These are phyloP conservation scores for Sorghum bicolor DNA, from an alignment of 176 grass and related monocot genomes.

Conservation along the genomic window DNA sequence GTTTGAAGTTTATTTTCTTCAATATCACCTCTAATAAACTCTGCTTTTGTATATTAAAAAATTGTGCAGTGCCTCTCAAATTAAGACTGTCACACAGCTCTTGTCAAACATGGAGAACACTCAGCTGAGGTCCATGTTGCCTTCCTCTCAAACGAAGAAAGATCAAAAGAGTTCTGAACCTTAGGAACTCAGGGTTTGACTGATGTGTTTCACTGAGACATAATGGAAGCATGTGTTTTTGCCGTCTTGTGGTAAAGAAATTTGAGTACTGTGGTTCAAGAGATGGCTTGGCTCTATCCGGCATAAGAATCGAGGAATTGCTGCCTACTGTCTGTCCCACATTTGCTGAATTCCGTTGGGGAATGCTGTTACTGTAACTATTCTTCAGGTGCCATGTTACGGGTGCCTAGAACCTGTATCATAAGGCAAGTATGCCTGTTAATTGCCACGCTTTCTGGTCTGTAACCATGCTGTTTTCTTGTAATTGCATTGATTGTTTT, in stretches of 20 bases:
- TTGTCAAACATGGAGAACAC: slow-evolving; percentile 82
- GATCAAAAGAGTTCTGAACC: slow-evolving; percentile 27
- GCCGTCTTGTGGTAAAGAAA: neutral
- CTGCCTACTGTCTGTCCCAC: neutral
- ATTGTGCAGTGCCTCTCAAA: slow-evolving; percentile 58
- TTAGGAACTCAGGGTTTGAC: slow-evolving; percentile 22
- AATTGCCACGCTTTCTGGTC: neutral
- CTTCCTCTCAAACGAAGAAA: slow-evolving; percentile 4
- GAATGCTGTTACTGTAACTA: neutral
- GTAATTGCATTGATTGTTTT: neutral
- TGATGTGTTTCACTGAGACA: neutral
- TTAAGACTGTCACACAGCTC: slow-evolving; percentile 70
- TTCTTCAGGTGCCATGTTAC: neutral
- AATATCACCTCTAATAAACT: slow-evolving; percentile 20
- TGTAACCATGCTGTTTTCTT: neutral
- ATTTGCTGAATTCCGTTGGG: neutral
- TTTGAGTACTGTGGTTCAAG: neutral
- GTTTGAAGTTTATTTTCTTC: slow-evolving; percentile 13
- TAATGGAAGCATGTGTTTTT: neutral
- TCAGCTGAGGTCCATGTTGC: slow-evolving; percentile 50
- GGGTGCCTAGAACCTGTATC: neutral
- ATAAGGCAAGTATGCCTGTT: neutral
- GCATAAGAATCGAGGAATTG: neutral
- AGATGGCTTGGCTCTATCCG: neutral
- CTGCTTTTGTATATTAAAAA: neutral